Evolutionary conservation across 768 basidiomycete species (phyloP).

Genomic region (Ephemerocybe angulata): DNA sequence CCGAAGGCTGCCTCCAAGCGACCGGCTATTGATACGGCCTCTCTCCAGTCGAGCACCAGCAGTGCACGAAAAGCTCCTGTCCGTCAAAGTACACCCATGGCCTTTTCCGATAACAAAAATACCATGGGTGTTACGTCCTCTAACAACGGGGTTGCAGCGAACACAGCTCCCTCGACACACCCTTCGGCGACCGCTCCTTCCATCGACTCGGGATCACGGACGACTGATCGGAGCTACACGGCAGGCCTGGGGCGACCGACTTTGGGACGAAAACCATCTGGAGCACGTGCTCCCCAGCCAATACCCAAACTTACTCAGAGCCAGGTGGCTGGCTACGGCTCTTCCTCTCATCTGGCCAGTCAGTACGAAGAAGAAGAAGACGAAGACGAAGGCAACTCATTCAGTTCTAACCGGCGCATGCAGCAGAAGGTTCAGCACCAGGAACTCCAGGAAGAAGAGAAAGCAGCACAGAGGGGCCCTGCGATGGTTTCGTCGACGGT

Average conservation of each 20-base stretch:
- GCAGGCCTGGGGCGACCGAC: slow-evolving; percentile 33
- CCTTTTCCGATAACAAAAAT: slow-evolving; percentile 27
- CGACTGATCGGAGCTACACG: slow-evolving; percentile 4
- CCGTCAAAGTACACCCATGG: slow-evolving; percentile 37
- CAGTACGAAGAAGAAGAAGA: slow-evolving; percentile 27
- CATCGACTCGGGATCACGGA: background rate
- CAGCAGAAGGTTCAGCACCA: background rate
- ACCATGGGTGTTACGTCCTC: too few species aligned
- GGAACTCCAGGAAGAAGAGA: too few species aligned
- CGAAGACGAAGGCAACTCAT: slow-evolving; percentile 15
- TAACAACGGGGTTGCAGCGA: slow-evolving; percentile 15
- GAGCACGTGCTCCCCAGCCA: slow-evolving; percentile 69
- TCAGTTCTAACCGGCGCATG: slow-evolving; percentile 1
- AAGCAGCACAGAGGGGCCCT: background rate
- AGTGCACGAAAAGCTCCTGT: slow-evolving; percentile 19
- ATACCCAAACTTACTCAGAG: slow-evolving; percentile 37
- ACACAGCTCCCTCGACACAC: slow-evolving; percentile 9
- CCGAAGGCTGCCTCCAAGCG: background rate
- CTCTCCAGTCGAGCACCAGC: too few species aligned
- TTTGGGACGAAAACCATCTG: slow-evolving; percentile 71
- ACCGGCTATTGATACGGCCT: too few species aligned
- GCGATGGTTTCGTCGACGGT: background rate
- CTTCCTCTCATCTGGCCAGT: slow-evolving; percentile 30
- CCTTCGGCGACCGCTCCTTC: slow-evolving; percentile 14
- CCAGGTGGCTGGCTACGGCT: slow-evolving; percentile 22